Evolutionary conservation across 1,284 basidiomycete species (phyloP), one percentile per base, ranked within the genome.

Genomic region (Ustilago esculenta): DNA sequence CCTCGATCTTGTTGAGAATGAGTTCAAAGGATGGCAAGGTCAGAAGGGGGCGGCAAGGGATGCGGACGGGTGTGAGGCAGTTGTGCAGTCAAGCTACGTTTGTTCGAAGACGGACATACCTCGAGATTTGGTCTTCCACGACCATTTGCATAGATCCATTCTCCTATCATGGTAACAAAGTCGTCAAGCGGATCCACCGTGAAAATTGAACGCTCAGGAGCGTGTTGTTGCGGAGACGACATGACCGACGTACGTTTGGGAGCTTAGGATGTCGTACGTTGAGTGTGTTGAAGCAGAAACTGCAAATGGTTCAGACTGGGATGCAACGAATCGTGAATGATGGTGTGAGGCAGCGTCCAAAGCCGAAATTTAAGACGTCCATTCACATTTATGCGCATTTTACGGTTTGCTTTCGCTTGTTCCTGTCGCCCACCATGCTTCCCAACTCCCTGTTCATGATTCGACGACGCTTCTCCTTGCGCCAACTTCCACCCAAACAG

Each of bases 101-200:
- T 21, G 8, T 17, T 4, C 12, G 8, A 21, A 5, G 8, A 4
- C 1, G 14, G 23, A 42, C 85, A 53, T 55, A 85, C 85, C 82
- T 87, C 86, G 60, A 87, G 81, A 65, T 86, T 81, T 3, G 79
- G 63, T 51, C 77, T 65, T 1, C 83, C 84, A 3, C 75, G 73
- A 17, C 83, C 82, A 18, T 76, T 60, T 12, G 74, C 65, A 82
- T 85, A 83, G 35, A 98, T 85, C 83, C 93, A 98, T 82, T 97
- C 92, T 21, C 92, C 94, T 41, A 98, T 87, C 74, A 92, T 90
- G 76, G 87, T 87, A 61, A 94, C 92, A 81, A 98, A 94, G 80
- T 97, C 94, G 83, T 98, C 94, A 34, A 94, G 84, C 3, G 95
- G 94, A 76, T 94, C 92, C 44, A 94, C 89, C 54, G 92, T 92